phyloP scores from a whole-genome alignment of 2,329 filamentous ascomycete species.

The Phyllosticta citribraziliensis region DNA sequence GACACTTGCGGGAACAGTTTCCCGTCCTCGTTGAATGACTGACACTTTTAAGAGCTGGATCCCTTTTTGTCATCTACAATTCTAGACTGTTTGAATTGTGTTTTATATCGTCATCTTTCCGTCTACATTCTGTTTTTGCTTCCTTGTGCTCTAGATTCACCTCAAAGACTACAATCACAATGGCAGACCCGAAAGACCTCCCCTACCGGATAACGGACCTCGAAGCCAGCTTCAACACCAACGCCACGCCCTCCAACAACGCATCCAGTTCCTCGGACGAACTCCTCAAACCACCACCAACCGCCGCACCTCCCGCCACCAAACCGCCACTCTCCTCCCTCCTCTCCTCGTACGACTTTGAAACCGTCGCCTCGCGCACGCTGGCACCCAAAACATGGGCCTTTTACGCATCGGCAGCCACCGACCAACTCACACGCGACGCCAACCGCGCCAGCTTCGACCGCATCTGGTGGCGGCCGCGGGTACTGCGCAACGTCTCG shows the following conservation, averaged over 20 bases:
- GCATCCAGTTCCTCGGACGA: slow-evolving; percentile 10
- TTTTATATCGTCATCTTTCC: too few relatives aligned
- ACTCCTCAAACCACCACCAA: slow-evolving; percentile 21
- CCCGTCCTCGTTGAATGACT: background rate
- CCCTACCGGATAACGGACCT: slow-evolving; percentile 6
- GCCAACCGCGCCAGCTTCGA: slow-evolving; percentile 34
- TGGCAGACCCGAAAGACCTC: slow-evolving; percentile 4
- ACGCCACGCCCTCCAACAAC: slow-evolving; percentile 17
- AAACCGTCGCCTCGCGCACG: slow-evolving; percentile 28
- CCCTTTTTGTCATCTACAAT: background rate
- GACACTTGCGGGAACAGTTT: background rate
- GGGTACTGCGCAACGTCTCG: slow-evolving; percentile 33
- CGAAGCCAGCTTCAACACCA: slow-evolving; percentile 11
- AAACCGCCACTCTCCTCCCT: slow-evolving; percentile 38
- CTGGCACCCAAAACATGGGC: slow-evolving; percentile 32
- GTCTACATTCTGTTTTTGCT: background rate
- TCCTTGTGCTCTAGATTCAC: background rate
- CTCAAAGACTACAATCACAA: background rate
- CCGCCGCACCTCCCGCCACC: slow-evolving; percentile 18
- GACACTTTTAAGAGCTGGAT: background rate
- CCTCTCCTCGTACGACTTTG: slow-evolving; percentile 39
- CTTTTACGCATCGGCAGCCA: slow-evolving; percentile 42
- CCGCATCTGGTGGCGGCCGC: slow-evolving; percentile 39
- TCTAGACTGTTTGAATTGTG: too few relatives aligned
- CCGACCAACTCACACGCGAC: slow-evolving; percentile 38